Evolutionary conservation across 140 eudicot species (phyloP), one percentile per base, ranked within the genome.

Genomic region (Oenanthe javanica): DNA sequence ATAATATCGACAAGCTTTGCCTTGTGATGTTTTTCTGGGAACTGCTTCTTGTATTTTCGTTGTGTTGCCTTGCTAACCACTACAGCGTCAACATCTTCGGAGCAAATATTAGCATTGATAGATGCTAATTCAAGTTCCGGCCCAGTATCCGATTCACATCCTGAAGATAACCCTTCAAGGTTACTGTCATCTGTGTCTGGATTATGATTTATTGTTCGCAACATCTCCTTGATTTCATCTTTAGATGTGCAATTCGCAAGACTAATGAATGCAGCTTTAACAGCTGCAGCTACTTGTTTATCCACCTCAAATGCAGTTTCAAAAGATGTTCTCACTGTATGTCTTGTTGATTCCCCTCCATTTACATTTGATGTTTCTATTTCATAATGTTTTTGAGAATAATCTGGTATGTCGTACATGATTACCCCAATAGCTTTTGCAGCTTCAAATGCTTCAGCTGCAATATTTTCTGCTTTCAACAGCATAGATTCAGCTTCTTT

Each of bases 271-370:
- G 97, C 97, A 72, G 96, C 83, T 85, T 95, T 95, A 40, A 95
- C 93, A 31, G 97, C 99, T 72, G 87, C 84, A 77, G 99, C 99
- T 38, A 95, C 99, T 87, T 95, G 99, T 86, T 89, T 95, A 83
- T 95, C 97, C 75, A 95, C 97, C 72, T 92, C 97, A 77, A 95
- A 95, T 55, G 99, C 96, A 51, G 97, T 90, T 79, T 90, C 97
- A 54, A 95, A 92, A n/a, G 97, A 86, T 10, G 97, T 93, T 75
- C 84, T 86, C 45, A 94, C 90, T 72, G 87, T 82, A 81, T 89
- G 97, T 42, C 92, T 87, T 46, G 88, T 76, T n/a, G 92, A 78
- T 78, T 86, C 91, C 45, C 82, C 86, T 43, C 87, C 93, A 43
- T 83, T 89, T 74, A 50, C 78, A 42, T 91, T 79, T 9, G 93